Percentiles rank a stretch among this genome's conserved stretches.
Evolutionary conservation across 805 yeast species (phyloP).

Genomic region (Candida namnaoensis): DNA sequence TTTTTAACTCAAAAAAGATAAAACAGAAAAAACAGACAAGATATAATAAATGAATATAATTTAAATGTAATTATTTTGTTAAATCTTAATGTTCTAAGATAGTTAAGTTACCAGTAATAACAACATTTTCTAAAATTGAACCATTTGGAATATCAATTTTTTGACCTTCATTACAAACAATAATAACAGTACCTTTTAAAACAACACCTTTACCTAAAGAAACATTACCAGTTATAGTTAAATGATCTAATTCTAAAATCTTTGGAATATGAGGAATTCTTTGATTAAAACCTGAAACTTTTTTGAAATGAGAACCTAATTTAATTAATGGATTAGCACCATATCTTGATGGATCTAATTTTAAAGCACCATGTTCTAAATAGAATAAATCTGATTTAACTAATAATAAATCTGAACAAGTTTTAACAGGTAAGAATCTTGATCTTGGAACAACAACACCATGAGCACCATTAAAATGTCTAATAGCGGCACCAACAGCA

Average conservation of each 20-base stretch:
- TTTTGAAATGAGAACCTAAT: constrained; percentile 94
- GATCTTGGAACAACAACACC: constrained; percentile 99
- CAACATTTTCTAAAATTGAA: constrained; percentile 88
- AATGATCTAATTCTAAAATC: constrained; percentile 92
- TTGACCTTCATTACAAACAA: constrained; percentile 95
- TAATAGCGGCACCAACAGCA: constrained; percentile 98
- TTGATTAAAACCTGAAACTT: constrained; percentile 82
- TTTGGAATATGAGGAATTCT: constrained; percentile 94
- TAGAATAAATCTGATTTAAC: constrained; percentile 93
- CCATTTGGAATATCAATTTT: constrained; percentile 98
- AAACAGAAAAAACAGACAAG: too few species aligned
- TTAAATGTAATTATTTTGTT: too few species aligned
- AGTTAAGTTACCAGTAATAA: constrained; percentile 92
- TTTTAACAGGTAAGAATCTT: constrained; percentile 96
- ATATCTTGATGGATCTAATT: constrained; percentile 75
- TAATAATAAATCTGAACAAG: constrained; percentile 87
- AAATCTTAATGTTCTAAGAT: constrained; percentile 71
- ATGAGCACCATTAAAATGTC: constrained; percentile 89
- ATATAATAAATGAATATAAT: too few species aligned
- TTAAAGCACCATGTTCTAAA: constrained; percentile 86
- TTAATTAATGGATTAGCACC: constrained; percentile 91
- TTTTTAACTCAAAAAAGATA: too few species aligned
- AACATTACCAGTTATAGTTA: constrained; percentile 96
- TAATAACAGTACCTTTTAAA: constrained; percentile 94
- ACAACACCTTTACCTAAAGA: constrained; percentile 82